Conservation (phyloP, 2,329 filamentous ascomycete species). For the Thielaviopsis cerberus region DNA sequence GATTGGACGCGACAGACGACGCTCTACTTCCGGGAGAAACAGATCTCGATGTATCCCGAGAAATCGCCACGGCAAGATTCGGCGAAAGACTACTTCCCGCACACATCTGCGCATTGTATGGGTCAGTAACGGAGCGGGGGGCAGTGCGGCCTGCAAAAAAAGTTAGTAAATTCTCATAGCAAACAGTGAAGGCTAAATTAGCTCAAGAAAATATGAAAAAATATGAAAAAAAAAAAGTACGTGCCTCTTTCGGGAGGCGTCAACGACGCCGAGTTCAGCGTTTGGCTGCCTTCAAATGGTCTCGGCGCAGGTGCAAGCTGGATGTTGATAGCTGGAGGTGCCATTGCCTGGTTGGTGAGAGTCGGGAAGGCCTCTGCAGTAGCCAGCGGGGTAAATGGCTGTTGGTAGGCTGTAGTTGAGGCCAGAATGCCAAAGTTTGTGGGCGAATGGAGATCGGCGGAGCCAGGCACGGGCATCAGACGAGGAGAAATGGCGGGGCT, state of each 20-base stretch:
- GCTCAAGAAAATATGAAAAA: no score
- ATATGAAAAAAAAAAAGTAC: constrained; percentile 13
- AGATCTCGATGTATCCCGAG: constrained; percentile 33
- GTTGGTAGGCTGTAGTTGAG: constrained; percentile 1
- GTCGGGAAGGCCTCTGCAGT: constrained; percentile 33
- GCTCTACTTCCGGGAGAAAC: constrained; percentile 40
- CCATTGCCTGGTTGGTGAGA: constrained; percentile 40
- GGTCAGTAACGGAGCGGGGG: constrained; percentile 40
- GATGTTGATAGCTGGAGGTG: constrained; percentile 86
- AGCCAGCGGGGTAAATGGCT: constrained; percentile 3
- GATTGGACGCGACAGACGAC: constrained; percentile 20
- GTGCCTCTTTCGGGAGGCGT: constrained; percentile 60
- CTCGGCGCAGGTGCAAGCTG: constrained; percentile 57
- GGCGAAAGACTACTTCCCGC: constrained; percentile 25
- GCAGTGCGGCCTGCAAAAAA: constrained; percentile 26
- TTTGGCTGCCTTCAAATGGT: constrained; percentile 29
- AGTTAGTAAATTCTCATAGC: no score
- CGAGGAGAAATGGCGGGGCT: constrained; percentile 48
- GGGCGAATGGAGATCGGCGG: constrained; percentile 6
- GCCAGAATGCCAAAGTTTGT: constrained; percentile 3
- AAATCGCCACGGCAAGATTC: constrained; percentile 27
- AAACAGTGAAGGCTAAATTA: no score
- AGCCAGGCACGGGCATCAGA: constrained; percentile 30
- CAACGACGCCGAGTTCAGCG: constrained; percentile 48
- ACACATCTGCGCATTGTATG: constrained; percentile 28